Evolutionary conservation across 805 yeast genomes (phyloP).

Genomic region (Candida jianshihensis): DNA sequence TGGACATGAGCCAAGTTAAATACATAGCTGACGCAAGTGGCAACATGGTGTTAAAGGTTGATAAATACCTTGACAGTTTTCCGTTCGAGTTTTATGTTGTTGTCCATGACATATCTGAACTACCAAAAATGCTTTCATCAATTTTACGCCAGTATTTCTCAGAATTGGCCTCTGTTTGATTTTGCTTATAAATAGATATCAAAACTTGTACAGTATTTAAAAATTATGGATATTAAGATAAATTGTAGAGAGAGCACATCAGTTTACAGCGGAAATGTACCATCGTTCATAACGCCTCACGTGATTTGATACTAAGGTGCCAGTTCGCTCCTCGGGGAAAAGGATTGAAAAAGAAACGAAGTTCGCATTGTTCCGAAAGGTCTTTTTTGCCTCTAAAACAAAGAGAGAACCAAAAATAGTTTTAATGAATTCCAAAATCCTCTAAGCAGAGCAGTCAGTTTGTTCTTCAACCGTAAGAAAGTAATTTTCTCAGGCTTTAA

Average conservation of each 20-base stretch:
- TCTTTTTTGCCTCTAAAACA: background rate
- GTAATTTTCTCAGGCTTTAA: too few relatives aligned
- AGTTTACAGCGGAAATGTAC: too few relatives aligned
- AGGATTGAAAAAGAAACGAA: background rate
- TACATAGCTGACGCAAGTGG: conserved; percentile 71
- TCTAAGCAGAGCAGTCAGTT: too few relatives aligned
- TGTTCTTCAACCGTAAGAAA: too few relatives aligned
- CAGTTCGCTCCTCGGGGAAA: background rate
- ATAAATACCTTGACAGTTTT: conserved; percentile 83
- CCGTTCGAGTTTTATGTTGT: conserved; percentile 97
- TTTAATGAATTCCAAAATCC: too few relatives aligned
- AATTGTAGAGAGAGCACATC: too few relatives aligned
- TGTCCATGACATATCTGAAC: conserved; percentile 79
- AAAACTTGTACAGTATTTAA: conserved; percentile 2
- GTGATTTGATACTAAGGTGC: too few relatives aligned
- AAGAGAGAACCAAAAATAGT: too few relatives aligned
- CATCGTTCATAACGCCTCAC: too few relatives aligned
- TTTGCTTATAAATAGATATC: conserved; percentile 1
- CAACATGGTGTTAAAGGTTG: conserved; percentile 64
- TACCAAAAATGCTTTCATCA: conserved; percentile 85
- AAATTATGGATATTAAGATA: too few relatives aligned
- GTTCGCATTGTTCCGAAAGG: background rate
- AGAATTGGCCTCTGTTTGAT: conserved; percentile 43
- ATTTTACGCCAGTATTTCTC: conserved; percentile 90
- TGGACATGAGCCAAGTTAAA: conserved; percentile 91